Base-by-base conservation (phyloP, 805 yeast genomes). In the Blastobotrys robertii region DNA sequence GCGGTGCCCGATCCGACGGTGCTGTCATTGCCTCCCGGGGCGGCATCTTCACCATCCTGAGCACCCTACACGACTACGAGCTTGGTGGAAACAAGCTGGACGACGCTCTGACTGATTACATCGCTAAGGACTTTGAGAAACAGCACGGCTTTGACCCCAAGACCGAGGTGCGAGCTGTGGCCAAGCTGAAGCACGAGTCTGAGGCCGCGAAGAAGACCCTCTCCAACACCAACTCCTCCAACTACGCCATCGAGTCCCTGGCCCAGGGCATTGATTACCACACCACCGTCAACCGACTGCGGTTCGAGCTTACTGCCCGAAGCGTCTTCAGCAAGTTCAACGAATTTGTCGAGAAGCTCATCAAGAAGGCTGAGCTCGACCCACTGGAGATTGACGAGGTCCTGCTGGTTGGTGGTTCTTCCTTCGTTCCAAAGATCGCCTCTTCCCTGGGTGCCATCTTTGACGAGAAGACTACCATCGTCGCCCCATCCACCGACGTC, bases 201-300 rank as follows among this genome's bases (percentile, higher is more conserved):
- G 80, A 83, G 60, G 69, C 78, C 44, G 83, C 92, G 46, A 86
- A 88, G 72, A 85, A 85, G 70, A 92, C 98, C 34, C 72, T 92
- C 56, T 83, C 95, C 41, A 87, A 88, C 63, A 92, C 92, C 44
- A 79, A 79, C 55, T 71, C 86, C 39, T 81, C 97, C 37, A 83
- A 92, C 43, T 85, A 87, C 59, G 92, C 97, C 37, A 84, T 92
- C 55, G 98, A 92, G 67, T 83, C 95, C 15, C 74, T 92, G 51
- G 90, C 95, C 47, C 94, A 84, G 47, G 98, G 98, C 50, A 77
- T 72, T 62, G 98, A 92, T 68, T 92, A 81, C 78, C 88, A 85
- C 68, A 77, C 95, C 50, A 74, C 90, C 46, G 80, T 92, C 62
- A 92, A 92, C 76, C 84, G 97, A 72, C 72, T 92, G 69, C 78